Evolutionary conservation across 257 asterid genomes (phyloP), one percentile per base, ranked within the genome.

Genomic region (Fraxinus cuspidata): DNA sequence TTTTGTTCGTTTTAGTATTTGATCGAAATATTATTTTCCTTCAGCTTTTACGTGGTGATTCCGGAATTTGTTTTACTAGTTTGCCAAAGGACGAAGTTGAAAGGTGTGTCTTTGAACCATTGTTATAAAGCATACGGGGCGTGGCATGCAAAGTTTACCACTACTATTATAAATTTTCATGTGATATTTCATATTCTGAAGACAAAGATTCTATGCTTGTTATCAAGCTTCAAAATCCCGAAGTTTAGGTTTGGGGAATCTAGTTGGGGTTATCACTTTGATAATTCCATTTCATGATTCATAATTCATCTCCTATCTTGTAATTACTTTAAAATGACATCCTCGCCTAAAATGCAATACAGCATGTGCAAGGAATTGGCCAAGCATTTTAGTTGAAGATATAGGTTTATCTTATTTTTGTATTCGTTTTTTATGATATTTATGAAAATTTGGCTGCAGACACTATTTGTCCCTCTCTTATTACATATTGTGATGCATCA

Each of bases 31-130:
- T 75, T 34, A 5, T 58, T 23, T 53, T 11, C 64, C 40, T 78
- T 64, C 90, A 92, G 97, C 85, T 89, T 77, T 79, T 92, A 3
- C 94, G 86, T 6, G 96, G 97, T 21, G 89, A 92, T 83, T 89
- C 95, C 2, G 97, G 97, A 28, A 89, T 92, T 78, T 84, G 87
- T 73, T 86, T 92, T 81, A 91, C 96, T 75, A 86, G 80, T 79
- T 86, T 92, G 85, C 91, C 94, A 7, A 87, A 84, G 76, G 96
- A 91, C 77, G 96, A 89, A 18, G 82, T 91, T 72, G 86, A 82
- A 78, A 91, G 92, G 97, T 92, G 81, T 21, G 65, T 19, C 21
- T 58, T 74, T 35, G 28, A 72, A 64, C 35, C 47, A 8, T 58
- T 11, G 27, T 60, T 19, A 25, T 68, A 63, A 63, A 15, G 29